Evolutionary conservation across 352 stramenopile genomes (phyloP), one percentile per base, ranked within the genome.

Genomic region (Phytophthora pluvialis): DNA sequence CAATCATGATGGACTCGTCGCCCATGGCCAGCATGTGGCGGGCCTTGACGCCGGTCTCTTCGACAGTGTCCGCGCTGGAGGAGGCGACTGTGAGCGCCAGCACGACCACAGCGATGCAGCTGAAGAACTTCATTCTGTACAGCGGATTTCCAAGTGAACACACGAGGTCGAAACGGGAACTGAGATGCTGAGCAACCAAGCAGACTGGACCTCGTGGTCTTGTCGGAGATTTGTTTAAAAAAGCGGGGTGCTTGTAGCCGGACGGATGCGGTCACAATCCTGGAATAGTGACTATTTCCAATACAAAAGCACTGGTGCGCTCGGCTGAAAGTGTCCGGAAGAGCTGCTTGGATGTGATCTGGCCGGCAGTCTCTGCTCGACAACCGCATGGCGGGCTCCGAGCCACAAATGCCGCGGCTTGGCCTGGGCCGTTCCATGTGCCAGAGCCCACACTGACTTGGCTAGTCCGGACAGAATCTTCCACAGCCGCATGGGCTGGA

Each of bases 21-120:
- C 62, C 62, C 54, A 64, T 70, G 9, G 62, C 62, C 39, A 70
- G 54, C 62, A 70, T 65, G 62, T 70, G 62, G 36, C 62, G 62
- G 10, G 62, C 62, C 54, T 60, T 70, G 11, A 70, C 62, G 31
- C 62, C 62, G 25, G 54, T 70, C 40, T 64, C 62, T 42, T 65
- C 62, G 4, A n/a, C 18, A n/a, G 13, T 39, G 7, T 33, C 38
- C 39, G 43, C 42, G 63, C 36, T 46, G 9, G 28, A 10, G 16
- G n/a, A 25, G 43, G 44, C 52, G n/a, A 46, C 35, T 2, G 39
- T 35, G 45, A 63, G 44, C 7, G 53, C 44, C 13, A 69, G 31
- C 6, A 64, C 45, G 31, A 57, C 32, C 29, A 65, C 21, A 25
- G 39, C 42, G 45, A 64, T 29, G 36, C 44, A 58, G 36, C 44